phyloP scores from a whole-genome alignment of 345 rosid species.

The Brassica cretica region DNA sequence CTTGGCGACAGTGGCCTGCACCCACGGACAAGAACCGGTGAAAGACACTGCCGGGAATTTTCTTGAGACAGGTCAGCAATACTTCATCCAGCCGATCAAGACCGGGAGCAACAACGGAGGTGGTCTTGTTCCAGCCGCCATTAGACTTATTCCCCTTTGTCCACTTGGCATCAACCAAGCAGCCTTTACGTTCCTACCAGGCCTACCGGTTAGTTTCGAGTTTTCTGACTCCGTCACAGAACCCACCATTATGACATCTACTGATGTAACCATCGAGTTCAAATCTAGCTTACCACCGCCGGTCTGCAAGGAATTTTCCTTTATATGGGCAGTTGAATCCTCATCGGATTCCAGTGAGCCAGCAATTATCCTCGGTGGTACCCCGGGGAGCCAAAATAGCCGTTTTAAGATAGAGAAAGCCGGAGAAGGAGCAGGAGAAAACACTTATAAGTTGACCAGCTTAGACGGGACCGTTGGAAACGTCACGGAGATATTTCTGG shows the following conservation, averaged over 20 bases:
- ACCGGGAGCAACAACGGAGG: background rate
- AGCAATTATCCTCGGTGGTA: constrained; percentile 1
- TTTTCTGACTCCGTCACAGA: background rate
- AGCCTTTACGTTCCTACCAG: background rate
- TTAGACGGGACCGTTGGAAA: background rate
- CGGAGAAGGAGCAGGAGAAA: background rate
- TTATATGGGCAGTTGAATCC: background rate
- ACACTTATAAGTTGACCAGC: constrained; percentile 18
- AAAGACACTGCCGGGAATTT: background rate
- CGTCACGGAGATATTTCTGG: background rate
- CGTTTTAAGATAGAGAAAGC: background rate
- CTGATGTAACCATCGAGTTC: constrained; percentile 18
- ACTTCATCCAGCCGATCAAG: constrained; percentile 22
- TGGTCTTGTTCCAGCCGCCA: constrained; percentile 26
- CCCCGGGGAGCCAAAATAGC: background rate
- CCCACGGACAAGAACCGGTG: constrained; percentile 4
- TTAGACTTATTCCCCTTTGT: background rate
- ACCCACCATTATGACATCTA: background rate
- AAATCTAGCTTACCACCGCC: background rate
- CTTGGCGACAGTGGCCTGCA: constrained; percentile 12
- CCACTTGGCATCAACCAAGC: constrained; percentile 23
- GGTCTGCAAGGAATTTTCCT: constrained; percentile 10
- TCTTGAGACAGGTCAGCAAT: background rate
- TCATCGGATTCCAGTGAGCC: background rate
- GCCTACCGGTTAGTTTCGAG: constrained; percentile 10